Conservation (phyloP, 345 rosid genomes). For the Odontarrhena argentea region DNA sequence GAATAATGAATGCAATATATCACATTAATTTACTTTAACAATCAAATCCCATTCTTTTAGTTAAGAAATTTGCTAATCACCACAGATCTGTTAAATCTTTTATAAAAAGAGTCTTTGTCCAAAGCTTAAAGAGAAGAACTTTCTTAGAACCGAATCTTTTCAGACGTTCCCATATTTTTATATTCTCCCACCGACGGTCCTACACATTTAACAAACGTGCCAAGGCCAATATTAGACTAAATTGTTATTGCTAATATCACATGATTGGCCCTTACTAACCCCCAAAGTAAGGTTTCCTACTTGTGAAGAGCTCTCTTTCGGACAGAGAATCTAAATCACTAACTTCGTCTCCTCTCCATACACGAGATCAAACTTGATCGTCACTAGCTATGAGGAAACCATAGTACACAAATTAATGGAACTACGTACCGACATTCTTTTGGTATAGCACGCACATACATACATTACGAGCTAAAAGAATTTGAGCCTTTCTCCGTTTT, state of each 20-base stretch:
- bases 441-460: no score
- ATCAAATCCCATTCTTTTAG: slow-evolving; percentile 24
- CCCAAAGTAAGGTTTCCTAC: not conserved
- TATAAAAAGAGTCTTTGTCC: slow-evolving; percentile 28
- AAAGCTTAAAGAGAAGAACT: slow-evolving; percentile 21
- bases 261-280: not conserved
- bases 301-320: not conserved
- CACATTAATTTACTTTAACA: slow-evolving; percentile 19
- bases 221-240: slow-evolving; percentile 6
- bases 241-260: not conserved
- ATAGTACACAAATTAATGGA: no score
- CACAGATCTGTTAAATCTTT: slow-evolving; percentile 20
- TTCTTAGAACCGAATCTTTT: slow-evolving; percentile 3
- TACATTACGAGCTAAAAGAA: no score
- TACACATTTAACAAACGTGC: slow-evolving; percentile 26
- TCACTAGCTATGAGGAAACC: no score
- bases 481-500: no score
- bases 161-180: slow-evolving; percentile 16
- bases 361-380: no score
- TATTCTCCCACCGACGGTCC: slow-evolving; percentile 40
- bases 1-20: slow-evolving; percentile 1
- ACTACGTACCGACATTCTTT: no score
- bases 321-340: no score
- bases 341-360: no score
- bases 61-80: slow-evolving; percentile 22